Evolutionary conservation across 768 basidiomycete genomes (phyloP), one percentile per base, ranked within the genome.

Genomic region (Boletellus ananiceps): DNA sequence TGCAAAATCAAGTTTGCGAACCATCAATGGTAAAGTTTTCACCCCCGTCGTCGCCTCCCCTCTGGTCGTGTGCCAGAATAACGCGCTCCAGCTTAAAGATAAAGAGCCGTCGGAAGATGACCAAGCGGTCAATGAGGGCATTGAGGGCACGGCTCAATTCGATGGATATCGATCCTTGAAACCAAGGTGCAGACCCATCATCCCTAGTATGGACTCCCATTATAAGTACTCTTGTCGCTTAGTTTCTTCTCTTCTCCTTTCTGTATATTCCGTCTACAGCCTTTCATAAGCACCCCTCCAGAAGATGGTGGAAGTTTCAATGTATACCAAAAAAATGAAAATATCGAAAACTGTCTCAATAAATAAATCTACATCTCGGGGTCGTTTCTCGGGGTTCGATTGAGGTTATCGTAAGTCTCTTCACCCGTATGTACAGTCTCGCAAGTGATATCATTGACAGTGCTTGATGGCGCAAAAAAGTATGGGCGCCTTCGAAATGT

Each of bases 11-110:
- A 8, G 13, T 41, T 32, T 21, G 13, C 29, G 16, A 41, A 29
- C 16, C 45, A 29, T 21, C 40, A 5, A 8, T 34, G 14, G 13
- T 4, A 40, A 41, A 31, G 4, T 14, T n/a, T 40, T 50, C 35
- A 8, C 12, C 32, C 18, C 7, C 13, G 4, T 36, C 29, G 4
- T 6, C 9, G 2, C 42, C 27, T 40, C 44, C 45, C 3, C 18
- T 49, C 12, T 63, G 57, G 55, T 50, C 58, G 27, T 62, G 60
- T 47, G 55, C 51, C 12, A 51, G 55, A 40, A 63, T 60, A 49
- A 51, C 61, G 2, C 50, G 48, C 43, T 50, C 52, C 13, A 33
- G 27, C 23, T 39, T 34, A 8, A 51, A 59, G 43, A 32, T 3
- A 15, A 43, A 43, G 52, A 49, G 11, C 16, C 37, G 38, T n/a